Percentiles rank a stretch among this genome's conserved stretches.
These are phyloP conservation scores for Eutrema japonicum DNA, from an alignment of 345 rosid species.

Conservation along the genomic window DNA sequence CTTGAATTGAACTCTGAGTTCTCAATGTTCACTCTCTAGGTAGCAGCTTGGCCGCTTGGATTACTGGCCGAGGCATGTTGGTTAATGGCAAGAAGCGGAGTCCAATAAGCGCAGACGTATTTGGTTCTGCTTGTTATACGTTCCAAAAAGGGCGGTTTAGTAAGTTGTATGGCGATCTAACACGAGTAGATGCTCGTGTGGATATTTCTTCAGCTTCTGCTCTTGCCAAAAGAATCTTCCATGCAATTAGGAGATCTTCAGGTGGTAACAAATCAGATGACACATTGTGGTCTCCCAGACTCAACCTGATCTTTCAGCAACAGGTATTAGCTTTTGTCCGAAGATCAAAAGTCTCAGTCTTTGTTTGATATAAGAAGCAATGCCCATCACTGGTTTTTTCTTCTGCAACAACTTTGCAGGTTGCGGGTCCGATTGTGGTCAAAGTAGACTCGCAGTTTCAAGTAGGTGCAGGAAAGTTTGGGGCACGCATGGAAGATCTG, in stretches of 20 bases:
- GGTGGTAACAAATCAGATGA: slow-evolving; percentile 42
- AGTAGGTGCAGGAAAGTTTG: slow-evolving; percentile 49
- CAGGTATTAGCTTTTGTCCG: slow-evolving; percentile 57
- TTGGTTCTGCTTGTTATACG: slow-evolving; percentile 79
- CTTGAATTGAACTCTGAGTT: background rate
- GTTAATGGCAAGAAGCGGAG: slow-evolving; percentile 52
- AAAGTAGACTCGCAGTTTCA: slow-evolving; percentile 67
- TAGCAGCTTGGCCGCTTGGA: slow-evolving; percentile 64
- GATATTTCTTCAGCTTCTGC: slow-evolving; percentile 72
- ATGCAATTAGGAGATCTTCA: slow-evolving; percentile 50
- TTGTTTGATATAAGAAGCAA: background rate
- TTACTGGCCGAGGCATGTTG: slow-evolving; percentile 50
- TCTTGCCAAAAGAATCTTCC: slow-evolving; percentile 53
- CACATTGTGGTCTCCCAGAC: slow-evolving; percentile 61
- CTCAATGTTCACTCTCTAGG: slow-evolving; percentile 48
- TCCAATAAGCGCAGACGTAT: slow-evolving; percentile 62
- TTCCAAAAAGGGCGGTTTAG: slow-evolving; percentile 72
- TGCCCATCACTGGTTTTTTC: background rate
- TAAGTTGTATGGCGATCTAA: slow-evolving; percentile 68
- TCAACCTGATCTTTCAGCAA: slow-evolving; percentile 76
- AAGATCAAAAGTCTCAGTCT: background rate
- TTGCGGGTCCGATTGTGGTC: slow-evolving; percentile 71
- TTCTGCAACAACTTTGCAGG: slow-evolving; percentile 46
- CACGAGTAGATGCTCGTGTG: slow-evolving; percentile 77
- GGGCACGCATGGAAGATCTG: slow-evolving; percentile 61